Base-by-base conservation (phyloP, 345 rosid genomes). In the Syzygium aromaticum region DNA sequence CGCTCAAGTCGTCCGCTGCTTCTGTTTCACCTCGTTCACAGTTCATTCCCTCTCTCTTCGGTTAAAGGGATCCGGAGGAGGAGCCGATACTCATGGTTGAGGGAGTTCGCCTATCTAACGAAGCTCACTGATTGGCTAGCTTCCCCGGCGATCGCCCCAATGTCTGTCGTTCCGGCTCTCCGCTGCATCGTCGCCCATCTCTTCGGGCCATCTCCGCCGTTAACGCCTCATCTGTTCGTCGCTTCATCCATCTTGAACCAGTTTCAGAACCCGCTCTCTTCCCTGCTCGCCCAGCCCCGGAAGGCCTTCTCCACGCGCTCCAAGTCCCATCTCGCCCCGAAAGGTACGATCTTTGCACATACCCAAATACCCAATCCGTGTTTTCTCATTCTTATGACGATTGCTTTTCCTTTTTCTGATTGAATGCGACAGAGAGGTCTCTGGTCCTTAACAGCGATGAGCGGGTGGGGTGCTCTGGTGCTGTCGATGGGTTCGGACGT, bases 401-500 rank as follows among this genome's bases (percentile, higher is more conserved):
- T 53, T 54, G 14, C 28, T 38, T 61, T 86, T 28, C 1, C 73
- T 8, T 15, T 85, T 83, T 8, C 10, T 53, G 73, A n/a, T 63
- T 38, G 87, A 38, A 73, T 73, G 82, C 82, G 82, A 21, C 92
- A 93, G 94, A 90, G 87, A 89, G 87, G 85, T 89, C 91, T 14
- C 43, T 89, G 86, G 90, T 93, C 33, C 91, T 82, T 87, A 92
- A 88, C 33, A 90, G 90, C 52, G 98, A 97, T 67, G 95, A 96
- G 90, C 94, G 97, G 78, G 85, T 95, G 84, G 82, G 85, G 56
- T 90, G 91, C 77, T 86, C 87, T 3, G 88, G 88, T 73, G 86
- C 85, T 15, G 86, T 86, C 27, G 87, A 87, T 27, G 86, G 84
- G 61, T 84, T 23, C 22, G 93, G 90, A 27, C 57, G 82, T 86